These are phyloP conservation scores for Betula pendula DNA, from an alignment of 306 rosid species.

Conservation along the genomic window DNA sequence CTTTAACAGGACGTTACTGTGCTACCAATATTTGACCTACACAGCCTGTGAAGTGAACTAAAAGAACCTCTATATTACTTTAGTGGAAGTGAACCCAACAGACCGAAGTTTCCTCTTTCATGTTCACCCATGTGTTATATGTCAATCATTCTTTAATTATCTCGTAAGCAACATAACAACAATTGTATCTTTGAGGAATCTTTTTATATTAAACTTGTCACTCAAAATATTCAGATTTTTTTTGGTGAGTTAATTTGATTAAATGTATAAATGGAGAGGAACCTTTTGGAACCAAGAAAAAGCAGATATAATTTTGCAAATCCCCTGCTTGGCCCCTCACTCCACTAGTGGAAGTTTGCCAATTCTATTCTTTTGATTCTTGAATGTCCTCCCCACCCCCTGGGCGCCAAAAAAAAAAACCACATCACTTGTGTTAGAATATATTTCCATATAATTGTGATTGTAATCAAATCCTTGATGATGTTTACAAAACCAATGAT, in stretches of 20 bases:
- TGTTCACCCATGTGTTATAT: background rate
- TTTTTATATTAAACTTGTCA: background rate
- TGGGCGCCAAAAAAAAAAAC: too few relatives aligned
- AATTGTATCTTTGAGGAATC: background rate
- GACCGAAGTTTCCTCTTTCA: background rate
- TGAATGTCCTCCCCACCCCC: too few relatives aligned
- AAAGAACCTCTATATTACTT: background rate
- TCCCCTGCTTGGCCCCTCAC: background rate
- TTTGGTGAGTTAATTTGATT: background rate
- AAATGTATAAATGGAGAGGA: background rate
- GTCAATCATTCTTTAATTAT: background rate
- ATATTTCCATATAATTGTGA: too few relatives aligned
- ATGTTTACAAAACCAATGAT: too few relatives aligned
- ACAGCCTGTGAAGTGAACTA: slow-evolving; percentile 1
- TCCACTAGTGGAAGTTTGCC: background rate
- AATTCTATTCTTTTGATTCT: background rate
- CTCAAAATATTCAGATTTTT: background rate
- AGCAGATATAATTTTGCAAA: background rate
- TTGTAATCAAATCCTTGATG: too few relatives aligned
- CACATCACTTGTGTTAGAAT: too few relatives aligned
- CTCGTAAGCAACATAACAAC: background rate
- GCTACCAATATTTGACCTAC: slow-evolving; percentile 7
- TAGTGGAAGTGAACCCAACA: background rate
- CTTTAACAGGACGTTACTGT: background rate
- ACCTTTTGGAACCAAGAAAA: background rate